phyloP scores from a whole-genome alignment of 441 rosid species.

The Isatis lusitanica region DNA sequence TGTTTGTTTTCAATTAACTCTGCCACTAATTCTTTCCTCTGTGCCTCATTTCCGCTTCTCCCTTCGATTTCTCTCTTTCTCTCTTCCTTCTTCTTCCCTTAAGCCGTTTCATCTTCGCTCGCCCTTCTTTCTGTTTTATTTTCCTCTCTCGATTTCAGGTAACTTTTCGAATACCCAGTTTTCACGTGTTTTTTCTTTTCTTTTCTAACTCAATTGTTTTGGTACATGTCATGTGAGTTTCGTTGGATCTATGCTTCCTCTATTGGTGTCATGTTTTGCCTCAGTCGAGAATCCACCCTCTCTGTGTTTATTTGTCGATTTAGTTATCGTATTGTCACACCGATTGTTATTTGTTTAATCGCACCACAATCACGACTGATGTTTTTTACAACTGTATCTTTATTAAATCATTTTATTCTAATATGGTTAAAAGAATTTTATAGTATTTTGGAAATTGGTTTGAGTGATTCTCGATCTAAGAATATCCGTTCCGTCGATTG shows the following conservation, averaged over 20 bases:
- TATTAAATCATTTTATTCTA: background rate
- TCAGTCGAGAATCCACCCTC: background rate
- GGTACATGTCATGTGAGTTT: no score
- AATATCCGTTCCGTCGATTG: background rate
- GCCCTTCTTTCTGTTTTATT: background rate
- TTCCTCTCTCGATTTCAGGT: constrained; percentile 20
- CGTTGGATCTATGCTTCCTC: constrained; percentile 20
- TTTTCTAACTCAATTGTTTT: background rate
- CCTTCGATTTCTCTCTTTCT: background rate
- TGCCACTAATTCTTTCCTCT: constrained; percentile 8
- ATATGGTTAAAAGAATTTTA: background rate
- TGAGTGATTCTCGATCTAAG: constrained; percentile 21
- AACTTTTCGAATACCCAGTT: background rate
- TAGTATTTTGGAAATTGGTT: background rate
- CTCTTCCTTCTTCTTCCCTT: background rate
- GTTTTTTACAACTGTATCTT: constrained; percentile 2
- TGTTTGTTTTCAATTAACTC: background rate
- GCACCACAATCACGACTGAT: constrained; percentile 5
- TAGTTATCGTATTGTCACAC: background rate
- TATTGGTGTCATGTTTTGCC: background rate
- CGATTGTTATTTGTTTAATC: constrained; percentile 17
- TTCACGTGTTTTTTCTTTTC: background rate
- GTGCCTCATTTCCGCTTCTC: constrained; percentile 10
- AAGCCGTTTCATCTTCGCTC: background rate
- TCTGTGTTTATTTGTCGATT: background rate